Conservation (phyloP, 1,139 yeast genomes). For the Suhomyces panamericanus region DNA sequence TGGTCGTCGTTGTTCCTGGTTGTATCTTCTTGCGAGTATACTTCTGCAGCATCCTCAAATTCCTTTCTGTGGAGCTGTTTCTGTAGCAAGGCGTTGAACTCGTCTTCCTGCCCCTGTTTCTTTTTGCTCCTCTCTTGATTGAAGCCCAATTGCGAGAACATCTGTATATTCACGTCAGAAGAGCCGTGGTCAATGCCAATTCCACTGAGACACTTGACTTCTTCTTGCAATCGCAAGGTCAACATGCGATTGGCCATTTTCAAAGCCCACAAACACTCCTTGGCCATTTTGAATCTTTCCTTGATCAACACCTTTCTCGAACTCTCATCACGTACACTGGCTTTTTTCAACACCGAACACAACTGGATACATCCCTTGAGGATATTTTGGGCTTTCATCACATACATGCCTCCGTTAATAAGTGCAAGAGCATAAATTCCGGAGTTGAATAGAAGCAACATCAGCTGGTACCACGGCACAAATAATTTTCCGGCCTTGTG, state of each 20-base stretch:
- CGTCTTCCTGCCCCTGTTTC: conserved; percentile 16
- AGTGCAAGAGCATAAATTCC: conserved; percentile 49
- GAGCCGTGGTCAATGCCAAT: conserved; percentile 61
- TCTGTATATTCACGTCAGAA: conserved; percentile 51
- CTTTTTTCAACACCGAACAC: conserved; percentile 28
- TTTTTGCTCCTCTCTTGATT: conserved; percentile 10
- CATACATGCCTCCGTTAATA: conserved; percentile 43
- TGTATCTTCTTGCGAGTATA: too few species aligned
- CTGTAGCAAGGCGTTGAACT: conserved; percentile 24
- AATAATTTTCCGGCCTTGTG: conserved; percentile 36
- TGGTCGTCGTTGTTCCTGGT: neutral
- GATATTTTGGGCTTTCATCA: conserved; percentile 26
- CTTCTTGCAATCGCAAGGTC: conserved; percentile 46
- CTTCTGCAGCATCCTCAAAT: neutral
- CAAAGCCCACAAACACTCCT: conserved; percentile 65
- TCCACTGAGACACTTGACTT: conserved; percentile 34
- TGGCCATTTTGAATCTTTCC: conserved; percentile 57
- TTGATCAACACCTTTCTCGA: conserved; percentile 32
- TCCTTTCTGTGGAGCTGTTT: conserved; percentile 22
- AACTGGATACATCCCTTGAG: conserved; percentile 30
- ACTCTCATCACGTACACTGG: conserved; percentile 32
- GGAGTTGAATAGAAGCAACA: conserved; percentile 48
- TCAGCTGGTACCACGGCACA: conserved; percentile 57
- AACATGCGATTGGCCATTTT: conserved; percentile 57
- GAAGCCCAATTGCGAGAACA: conserved; percentile 48